Evolutionary conservation across 768 basidiomycete species (phyloP).

Genomic region (Mycena belliarum): DNA sequence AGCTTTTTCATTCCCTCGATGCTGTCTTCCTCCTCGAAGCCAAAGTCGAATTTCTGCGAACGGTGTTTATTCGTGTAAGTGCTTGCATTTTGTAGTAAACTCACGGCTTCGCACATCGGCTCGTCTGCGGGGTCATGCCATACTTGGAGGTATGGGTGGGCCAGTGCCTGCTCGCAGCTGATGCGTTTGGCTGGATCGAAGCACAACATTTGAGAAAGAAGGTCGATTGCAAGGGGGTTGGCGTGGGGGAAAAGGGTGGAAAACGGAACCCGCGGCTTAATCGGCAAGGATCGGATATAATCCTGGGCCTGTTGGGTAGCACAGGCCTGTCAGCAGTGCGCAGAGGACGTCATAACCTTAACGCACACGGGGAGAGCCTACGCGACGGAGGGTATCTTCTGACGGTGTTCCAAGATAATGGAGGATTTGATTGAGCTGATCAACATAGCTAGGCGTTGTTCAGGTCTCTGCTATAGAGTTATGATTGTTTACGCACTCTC

Average conservation of each 20-base stretch:
- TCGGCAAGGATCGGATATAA: slow-evolving; percentile 96
- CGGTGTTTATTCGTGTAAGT: neutral
- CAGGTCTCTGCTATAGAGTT: slow-evolving; percentile 9
- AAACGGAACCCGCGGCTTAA: slow-evolving; percentile 93
- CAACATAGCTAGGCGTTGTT: slow-evolving; percentile 72
- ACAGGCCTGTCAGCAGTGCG: neutral
- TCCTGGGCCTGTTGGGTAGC: slow-evolving; percentile 74
- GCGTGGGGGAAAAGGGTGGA: slow-evolving; percentile 90
- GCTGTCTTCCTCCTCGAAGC: slow-evolving; percentile 94
- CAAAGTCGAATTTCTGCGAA: slow-evolving; percentile 89
- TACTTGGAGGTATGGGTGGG: slow-evolving; percentile 92
- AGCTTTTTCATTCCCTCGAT: slow-evolving; percentile 97
- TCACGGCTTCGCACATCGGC: slow-evolving; percentile 77
- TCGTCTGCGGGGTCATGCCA: slow-evolving; percentile 99
- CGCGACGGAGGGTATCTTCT: slow-evolving; percentile 93
- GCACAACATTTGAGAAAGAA: slow-evolving; percentile 87
- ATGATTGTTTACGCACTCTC: slow-evolving; percentile 66
- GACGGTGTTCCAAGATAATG: slow-evolving; percentile 98
- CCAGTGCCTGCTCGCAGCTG: slow-evolving; percentile 92
- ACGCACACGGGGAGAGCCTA: slow-evolving; percentile 89
- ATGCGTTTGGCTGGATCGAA: slow-evolving; percentile 97
- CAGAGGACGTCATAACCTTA: neutral
- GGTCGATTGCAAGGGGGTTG: slow-evolving; percentile 91
- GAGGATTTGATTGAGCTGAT: slow-evolving; percentile 96
- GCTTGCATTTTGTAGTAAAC: slow-evolving; percentile 9